Percentiles rank a stretch among this genome's conserved stretches.
Conservation (phyloP, 331 rosid genomes). For the Telfairia occidentalis region DNA sequence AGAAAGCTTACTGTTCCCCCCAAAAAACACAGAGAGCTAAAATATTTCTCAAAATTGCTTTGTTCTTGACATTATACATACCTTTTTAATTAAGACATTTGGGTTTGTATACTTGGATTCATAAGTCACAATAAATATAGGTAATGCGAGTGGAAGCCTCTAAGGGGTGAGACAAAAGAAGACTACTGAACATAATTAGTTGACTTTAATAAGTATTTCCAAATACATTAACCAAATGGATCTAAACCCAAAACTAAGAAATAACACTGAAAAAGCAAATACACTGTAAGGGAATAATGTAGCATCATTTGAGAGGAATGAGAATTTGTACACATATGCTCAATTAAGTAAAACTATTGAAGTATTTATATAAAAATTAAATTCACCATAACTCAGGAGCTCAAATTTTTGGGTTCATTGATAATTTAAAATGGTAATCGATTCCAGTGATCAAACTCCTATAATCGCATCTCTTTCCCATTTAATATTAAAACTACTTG, state of each 20-base stretch:
- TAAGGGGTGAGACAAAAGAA: background rate
- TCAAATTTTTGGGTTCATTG: too few species aligned
- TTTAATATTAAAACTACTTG: too few species aligned
- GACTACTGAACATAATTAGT: background rate
- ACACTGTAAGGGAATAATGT: background rate
- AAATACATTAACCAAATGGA: background rate
- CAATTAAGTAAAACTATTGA: constrained; percentile 1
- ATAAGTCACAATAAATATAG: background rate
- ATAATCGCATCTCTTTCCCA: too few species aligned
- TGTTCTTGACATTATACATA: background rate
- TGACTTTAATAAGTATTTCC: background rate
- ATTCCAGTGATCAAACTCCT: too few species aligned
- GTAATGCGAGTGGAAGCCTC: background rate
- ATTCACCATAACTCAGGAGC: too few species aligned
- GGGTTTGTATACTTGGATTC: background rate
- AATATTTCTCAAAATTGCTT: background rate
- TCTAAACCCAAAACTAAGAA: background rate
- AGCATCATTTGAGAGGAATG: background rate
- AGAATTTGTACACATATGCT: background rate
- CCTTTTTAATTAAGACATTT: background rate
- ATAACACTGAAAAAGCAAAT: background rate
- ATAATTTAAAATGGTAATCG: too few species aligned
- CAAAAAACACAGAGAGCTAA: too few species aligned
- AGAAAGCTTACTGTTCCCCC: too few species aligned
- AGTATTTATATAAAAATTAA: too few species aligned